Conservation (phyloP, 345 rosid species). For the Eucalyptus polybractea region DNA sequence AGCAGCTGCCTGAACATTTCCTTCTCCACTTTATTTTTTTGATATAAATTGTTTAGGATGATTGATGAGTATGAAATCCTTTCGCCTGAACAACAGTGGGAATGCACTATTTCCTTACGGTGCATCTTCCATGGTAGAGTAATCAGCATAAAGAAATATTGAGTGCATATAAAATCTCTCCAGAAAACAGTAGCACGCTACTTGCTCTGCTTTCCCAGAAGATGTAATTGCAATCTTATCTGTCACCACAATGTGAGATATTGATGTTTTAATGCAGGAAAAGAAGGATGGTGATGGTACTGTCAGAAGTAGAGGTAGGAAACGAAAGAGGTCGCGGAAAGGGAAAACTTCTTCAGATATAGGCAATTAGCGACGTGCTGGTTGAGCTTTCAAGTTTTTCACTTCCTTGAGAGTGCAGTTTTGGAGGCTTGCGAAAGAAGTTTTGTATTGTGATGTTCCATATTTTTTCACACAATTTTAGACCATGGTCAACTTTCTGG, state of each 20-base stretch:
- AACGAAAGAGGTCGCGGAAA: constrained; percentile 26
- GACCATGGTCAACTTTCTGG: background rate
- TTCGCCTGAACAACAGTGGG: background rate
- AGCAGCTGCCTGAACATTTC: background rate
- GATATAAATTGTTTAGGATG: background rate
- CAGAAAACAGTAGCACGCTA: background rate
- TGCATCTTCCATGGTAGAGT: background rate
- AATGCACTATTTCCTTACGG: background rate
- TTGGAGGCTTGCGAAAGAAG: background rate
- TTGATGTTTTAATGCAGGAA: constrained; percentile 17
- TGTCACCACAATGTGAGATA: background rate
- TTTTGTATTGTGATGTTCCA: background rate
- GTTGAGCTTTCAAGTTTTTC: background rate
- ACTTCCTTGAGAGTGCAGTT: background rate
- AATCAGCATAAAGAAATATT: background rate
- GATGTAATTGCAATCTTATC: background rate
- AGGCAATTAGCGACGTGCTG: background rate
- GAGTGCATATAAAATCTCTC: background rate
- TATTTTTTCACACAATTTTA: background rate
- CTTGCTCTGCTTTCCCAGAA: background rate
- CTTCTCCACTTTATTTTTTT: background rate
- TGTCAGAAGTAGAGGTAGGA: constrained; percentile 21
- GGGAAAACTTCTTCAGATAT: background rate
- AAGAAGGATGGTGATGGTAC: constrained; percentile 1
- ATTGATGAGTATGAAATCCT: background rate